Conservation (phyloP, 2,329 filamentous ascomycete genomes). For the Fusarium concolor region DNA sequence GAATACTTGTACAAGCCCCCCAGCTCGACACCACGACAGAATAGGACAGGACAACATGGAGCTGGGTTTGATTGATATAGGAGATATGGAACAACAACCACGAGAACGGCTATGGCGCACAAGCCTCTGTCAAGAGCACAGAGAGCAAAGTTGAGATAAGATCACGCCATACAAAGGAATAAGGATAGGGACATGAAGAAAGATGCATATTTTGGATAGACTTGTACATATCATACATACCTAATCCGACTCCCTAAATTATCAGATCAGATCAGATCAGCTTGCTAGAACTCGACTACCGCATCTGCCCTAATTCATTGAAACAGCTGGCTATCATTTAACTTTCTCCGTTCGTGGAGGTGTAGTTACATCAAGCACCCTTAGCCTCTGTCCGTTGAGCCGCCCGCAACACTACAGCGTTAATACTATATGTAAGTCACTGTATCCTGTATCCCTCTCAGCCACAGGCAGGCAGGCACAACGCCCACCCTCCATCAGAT, state of each 20-base stretch:
- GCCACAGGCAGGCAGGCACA: conserved; percentile 5
- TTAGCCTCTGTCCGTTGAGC: conserved; percentile 6
- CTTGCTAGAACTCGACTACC: neutral
- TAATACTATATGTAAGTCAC: neutral
- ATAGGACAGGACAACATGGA: conserved; percentile 14
- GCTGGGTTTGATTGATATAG: conserved; percentile 18
- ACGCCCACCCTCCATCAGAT: conserved; percentile 33
- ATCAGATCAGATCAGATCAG: neutral
- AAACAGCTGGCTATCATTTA: neutral
- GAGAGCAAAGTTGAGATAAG: conserved; percentile 10
- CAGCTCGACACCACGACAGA: conserved; percentile 14
- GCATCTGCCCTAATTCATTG: neutral
- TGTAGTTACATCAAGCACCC: conserved; percentile 9
- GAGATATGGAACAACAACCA: conserved; percentile 8
- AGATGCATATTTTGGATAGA: conserved; percentile 36
- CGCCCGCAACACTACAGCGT: conserved; percentile 15
- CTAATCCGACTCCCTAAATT: conserved; percentile 30
- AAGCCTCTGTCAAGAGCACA: conserved; percentile 5
- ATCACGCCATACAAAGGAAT: conserved; percentile 1
- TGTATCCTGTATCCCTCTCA: neutral
- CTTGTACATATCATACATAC: conserved; percentile 25
- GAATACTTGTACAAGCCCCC: conserved; percentile 18
- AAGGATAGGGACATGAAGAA: conserved; percentile 10
- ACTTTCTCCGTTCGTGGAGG: neutral
- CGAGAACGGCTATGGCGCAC: neutral